These are phyloP conservation scores for Wickerhamomyces chaumierensis DNA, from an alignment of 805 yeast species.

Conservation along the genomic window DNA sequence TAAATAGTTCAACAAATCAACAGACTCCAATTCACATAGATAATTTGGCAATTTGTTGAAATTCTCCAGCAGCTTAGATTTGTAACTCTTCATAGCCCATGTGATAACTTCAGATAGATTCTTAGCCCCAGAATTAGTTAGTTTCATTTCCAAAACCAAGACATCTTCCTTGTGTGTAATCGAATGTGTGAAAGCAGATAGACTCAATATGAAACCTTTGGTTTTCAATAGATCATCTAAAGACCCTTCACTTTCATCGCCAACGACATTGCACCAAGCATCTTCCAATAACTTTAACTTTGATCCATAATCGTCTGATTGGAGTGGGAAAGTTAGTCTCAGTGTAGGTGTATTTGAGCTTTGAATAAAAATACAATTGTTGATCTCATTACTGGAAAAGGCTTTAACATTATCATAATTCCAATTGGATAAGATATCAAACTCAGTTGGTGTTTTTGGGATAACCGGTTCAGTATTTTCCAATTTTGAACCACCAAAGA, in stretches of 20 bases:
- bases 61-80: conserved; percentile 5
- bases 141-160: conserved; percentile 36
- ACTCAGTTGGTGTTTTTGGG: conserved; percentile 4
- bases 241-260: conserved; percentile 49
- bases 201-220: conserved; percentile 24
- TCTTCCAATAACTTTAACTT: conserved; percentile 18
- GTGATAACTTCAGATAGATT: conserved; percentile 24
- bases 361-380: conserved; percentile 26
- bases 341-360: conserved; percentile 24
- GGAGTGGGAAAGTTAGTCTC: conserved; percentile 36
- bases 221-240: conserved; percentile 29
- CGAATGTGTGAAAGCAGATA: conserved; percentile 31
- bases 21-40: conserved; percentile 35
- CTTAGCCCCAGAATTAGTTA: conserved; percentile 36
- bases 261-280: conserved; percentile 48
- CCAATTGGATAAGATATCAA: conserved; percentile 12
- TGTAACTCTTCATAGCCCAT: conserved; percentile 20
- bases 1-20: conserved; percentile 34
- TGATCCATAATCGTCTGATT: neutral
- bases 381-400: conserved; percentile 14
- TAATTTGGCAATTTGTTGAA: conserved; percentile 24
- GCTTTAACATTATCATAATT: conserved; percentile 7
- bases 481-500: conserved; percentile 1
- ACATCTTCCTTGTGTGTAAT: conserved; percentile 26
- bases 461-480: neutral